Base-by-base conservation (phyloP, 2,329 filamentous ascomycete genomes). In the Dothideomycetes sp. region DNA sequence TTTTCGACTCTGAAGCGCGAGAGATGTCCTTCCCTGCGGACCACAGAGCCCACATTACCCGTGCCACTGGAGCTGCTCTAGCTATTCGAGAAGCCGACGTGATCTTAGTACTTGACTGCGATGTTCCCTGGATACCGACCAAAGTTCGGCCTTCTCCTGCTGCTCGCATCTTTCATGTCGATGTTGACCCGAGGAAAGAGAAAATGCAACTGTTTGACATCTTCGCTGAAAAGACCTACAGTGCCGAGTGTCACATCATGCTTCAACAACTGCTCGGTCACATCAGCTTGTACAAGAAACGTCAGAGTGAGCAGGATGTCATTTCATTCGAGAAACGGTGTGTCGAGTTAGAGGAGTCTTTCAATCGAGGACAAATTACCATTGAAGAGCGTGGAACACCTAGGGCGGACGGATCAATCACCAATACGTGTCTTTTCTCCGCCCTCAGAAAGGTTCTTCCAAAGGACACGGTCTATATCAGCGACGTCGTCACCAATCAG, bases 81-180 rank as follows among this genome's bases (percentile, higher is more conserved):
- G 68, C 71, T 18, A 81, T 93, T 53, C 71, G 70, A 41, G 74
- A 75, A 1, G 84, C 87, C 0, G 87, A 94, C 57, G 74, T 84
- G 4, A 88, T 94, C 45, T 51, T 94, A 1, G 80, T 94, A 3
- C 56, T 91, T 13, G 82, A 94, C 59, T 88, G 84, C 47, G 86
- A 94, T 54, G 84, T 93, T 0, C 86, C 87, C 0, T 94, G 85
- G 84, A 84, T 94, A 43, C 78, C 80, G 16, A 88, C 84, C 0
- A 74, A 76, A 44, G 74, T 70, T 57, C 68, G 69, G 19, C 76
- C 76, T 1, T 67, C 63, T 3, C 56, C 64, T 1, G 58, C 63
- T 2, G 69, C 75, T 2, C 71, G 65, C 41, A 71, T 81, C 44
- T 70, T 72, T 44, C 77, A 81, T 47, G 62, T 82, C 31, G 78